Conservation (phyloP, 1,139 yeast genomes). For the Geotrichum armillariae region DNA sequence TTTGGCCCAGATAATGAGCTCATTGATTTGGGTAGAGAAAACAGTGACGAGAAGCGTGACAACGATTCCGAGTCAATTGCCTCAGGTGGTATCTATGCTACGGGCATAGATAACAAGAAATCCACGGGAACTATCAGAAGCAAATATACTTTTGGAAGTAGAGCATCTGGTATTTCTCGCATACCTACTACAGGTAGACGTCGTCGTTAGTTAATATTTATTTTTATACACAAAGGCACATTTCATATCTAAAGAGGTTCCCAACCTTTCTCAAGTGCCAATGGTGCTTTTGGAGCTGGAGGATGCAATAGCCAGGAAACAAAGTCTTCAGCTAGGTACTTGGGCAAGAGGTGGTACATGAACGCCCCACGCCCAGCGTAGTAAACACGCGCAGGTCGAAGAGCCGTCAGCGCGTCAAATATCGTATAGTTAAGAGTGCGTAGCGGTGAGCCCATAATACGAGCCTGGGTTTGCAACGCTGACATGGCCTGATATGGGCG, state of each 20-base stretch:
- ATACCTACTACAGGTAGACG: too few species aligned
- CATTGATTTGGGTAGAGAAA: background rate
- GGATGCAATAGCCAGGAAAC: slow-evolving; percentile 39
- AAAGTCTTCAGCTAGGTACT: slow-evolving; percentile 38
- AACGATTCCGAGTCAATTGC: too few species aligned
- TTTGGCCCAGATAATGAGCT: slow-evolving; percentile 5
- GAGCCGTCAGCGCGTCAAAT: slow-evolving; percentile 37
- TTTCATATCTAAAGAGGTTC: slow-evolving; percentile 14
- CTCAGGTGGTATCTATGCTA: background rate
- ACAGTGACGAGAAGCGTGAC: too few species aligned
- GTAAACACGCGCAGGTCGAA: slow-evolving; percentile 37
- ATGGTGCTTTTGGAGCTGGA: slow-evolving; percentile 21
- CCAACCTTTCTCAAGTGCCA: slow-evolving; percentile 15
- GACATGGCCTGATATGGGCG: slow-evolving; percentile 37
- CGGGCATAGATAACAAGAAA: background rate
- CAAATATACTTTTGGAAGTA: slow-evolving; percentile 8
- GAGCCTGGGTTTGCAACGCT: slow-evolving; percentile 35
- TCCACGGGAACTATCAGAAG: background rate
- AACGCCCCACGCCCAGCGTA: slow-evolving; percentile 43
- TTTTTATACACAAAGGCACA: too few species aligned
- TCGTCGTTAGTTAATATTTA: too few species aligned
- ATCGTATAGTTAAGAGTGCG: slow-evolving; percentile 38
- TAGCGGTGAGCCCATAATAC: slow-evolving; percentile 37
- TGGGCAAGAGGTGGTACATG: slow-evolving; percentile 38
- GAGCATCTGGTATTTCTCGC: slow-evolving; percentile 16